A percentile compares a stretch with the other conserved stretches of the same genome.
Evolutionary conservation across 1,139 yeast genomes (phyloP).

Genomic region (Lodderomyces jiufengensis): DNA sequence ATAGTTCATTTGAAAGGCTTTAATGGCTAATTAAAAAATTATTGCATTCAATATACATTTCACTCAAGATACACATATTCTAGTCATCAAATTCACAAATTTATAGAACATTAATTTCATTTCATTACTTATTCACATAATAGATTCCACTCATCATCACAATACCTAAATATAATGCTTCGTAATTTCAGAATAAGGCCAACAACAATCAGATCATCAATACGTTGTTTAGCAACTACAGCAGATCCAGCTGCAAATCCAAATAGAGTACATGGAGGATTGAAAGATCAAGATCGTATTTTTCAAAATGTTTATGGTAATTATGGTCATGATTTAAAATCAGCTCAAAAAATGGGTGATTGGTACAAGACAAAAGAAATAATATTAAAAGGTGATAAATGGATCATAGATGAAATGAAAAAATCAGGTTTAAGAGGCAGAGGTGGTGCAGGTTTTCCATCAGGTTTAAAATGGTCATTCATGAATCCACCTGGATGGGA

Average conservation of each 20-base stretch:
- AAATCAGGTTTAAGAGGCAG: constrained; percentile 84
- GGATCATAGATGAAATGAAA: constrained; percentile 86
- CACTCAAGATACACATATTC: too few relatives aligned
- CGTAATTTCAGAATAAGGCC: constrained; percentile 18
- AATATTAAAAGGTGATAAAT: constrained; percentile 73
- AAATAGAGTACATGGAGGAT: constrained; percentile 67
- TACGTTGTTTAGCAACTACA: constrained; percentile 40
- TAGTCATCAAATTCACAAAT: too few relatives aligned
- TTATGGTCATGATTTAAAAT: constrained; percentile 70
- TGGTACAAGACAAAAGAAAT: constrained; percentile 90
- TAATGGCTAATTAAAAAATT: too few relatives aligned
- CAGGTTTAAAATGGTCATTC: constrained; percentile 87
- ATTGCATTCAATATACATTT: too few relatives aligned
- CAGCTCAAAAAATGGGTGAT: constrained; percentile 78
- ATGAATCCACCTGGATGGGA: constrained; percentile 97
- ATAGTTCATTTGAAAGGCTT: too few relatives aligned
- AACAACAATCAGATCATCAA: constrained; percentile 10
- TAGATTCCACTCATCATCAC: too few relatives aligned
- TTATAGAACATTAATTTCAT: too few relatives aligned
- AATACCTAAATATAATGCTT: constrained; percentile 22
- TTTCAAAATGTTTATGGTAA: constrained; percentile 77
- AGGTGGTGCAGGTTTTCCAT: constrained; percentile 93
- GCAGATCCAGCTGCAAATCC: constrained; percentile 50
- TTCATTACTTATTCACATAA: too few relatives aligned
- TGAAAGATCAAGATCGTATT: constrained; percentile 78